A percentile compares a stretch with the other conserved stretches of the same genome.
Conservation (phyloP, 805 yeast species). For the Cyberlindnera euphorbiae region DNA sequence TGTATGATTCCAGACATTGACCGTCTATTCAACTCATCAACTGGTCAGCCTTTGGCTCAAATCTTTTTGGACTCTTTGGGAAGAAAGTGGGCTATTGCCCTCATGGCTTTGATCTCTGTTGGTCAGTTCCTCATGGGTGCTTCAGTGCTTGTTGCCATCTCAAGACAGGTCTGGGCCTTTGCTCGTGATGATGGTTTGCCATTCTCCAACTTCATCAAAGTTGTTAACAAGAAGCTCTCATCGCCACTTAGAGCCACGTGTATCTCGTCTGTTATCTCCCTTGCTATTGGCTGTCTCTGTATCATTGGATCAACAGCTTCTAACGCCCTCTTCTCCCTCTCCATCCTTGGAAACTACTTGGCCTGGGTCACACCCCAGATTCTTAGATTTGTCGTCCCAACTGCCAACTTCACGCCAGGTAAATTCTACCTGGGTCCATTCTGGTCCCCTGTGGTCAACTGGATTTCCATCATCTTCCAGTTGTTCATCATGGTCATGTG, state of each 20-base stretch:
- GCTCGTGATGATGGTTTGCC: slow-evolving; percentile 76
- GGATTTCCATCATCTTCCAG: slow-evolving; percentile 47
- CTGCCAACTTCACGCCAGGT: slow-evolving; percentile 54
- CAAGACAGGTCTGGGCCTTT: slow-evolving; percentile 70
- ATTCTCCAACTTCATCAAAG: slow-evolving; percentile 48
- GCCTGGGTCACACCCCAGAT: slow-evolving; percentile 42
- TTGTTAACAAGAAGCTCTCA: slow-evolving; percentile 47
- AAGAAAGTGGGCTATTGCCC: slow-evolving; percentile 59
- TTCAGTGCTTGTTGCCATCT: slow-evolving; percentile 52
- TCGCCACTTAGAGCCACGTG: slow-evolving; percentile 66
- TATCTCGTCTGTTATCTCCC: slow-evolving; percentile 32
- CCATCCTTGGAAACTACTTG: slow-evolving; percentile 45
- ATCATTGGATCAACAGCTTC: slow-evolving; percentile 39
- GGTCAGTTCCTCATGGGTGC: slow-evolving; percentile 67
- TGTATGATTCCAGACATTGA: slow-evolving; percentile 44
- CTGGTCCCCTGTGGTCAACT: slow-evolving; percentile 41
- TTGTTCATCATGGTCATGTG: slow-evolving; percentile 48
- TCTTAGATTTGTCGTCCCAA: slow-evolving; percentile 39
- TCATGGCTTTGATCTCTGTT: slow-evolving; percentile 52
- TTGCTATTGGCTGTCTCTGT: slow-evolving; percentile 36
- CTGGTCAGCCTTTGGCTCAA: slow-evolving; percentile 65
- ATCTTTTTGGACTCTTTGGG: slow-evolving; percentile 59
- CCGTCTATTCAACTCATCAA: slow-evolving; percentile 36
- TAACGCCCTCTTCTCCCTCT: slow-evolving; percentile 38
- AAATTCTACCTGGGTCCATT: slow-evolving; percentile 56